A percentile compares a stretch with the other conserved stretches of the same genome.
Evolutionary conservation across 2,329 filamentous ascomycete genomes (phyloP).

Genomic region (Xylariaceae sp.): DNA sequence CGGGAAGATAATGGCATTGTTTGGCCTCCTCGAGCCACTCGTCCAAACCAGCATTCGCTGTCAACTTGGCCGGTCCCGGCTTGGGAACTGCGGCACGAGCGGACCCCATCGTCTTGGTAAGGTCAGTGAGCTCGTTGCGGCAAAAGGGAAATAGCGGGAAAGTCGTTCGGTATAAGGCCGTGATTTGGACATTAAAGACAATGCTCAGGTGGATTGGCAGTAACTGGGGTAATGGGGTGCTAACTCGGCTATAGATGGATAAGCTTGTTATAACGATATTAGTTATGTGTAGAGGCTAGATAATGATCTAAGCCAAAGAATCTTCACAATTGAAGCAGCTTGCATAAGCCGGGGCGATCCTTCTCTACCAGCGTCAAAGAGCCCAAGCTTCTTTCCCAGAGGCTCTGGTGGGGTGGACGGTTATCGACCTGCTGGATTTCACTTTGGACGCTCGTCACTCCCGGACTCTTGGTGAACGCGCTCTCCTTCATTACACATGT

Average conservation of each 20-base stretch:
- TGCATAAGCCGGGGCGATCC: too few relatives aligned
- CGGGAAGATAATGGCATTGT: slow-evolving; percentile 95
- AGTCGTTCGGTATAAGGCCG: background rate
- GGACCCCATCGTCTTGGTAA: slow-evolving; percentile 32
- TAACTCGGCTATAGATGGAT: slow-evolving; percentile 9
- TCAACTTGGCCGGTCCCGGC: slow-evolving; percentile 86
- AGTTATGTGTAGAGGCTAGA: too few relatives aligned
- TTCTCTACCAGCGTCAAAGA: too few relatives aligned
- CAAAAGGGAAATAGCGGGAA: background rate
- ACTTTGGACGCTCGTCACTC: too few relatives aligned
- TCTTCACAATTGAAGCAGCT: too few relatives aligned
- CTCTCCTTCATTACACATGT: too few relatives aligned
- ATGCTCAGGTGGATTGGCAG: slow-evolving; percentile 19
- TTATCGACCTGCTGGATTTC: too few relatives aligned
- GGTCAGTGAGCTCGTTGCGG: background rate
- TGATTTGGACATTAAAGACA: slow-evolving; percentile 9
- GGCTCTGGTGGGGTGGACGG: too few relatives aligned
- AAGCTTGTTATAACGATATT: slow-evolving; percentile 13
- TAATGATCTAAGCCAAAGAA: too few relatives aligned
- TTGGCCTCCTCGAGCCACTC: slow-evolving; percentile 98
- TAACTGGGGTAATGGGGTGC: slow-evolving; percentile 6
- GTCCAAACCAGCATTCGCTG: slow-evolving; percentile 83
- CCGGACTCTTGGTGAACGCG: too few relatives aligned
- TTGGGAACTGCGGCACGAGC: slow-evolving; percentile 69
- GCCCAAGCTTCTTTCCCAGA: too few relatives aligned